Percentiles rank a stretch among this genome's conserved stretches.
These are phyloP conservation scores for Themeda triandra DNA, from an alignment of 176 grass and related monocot genomes.

Conservation along the genomic window DNA sequence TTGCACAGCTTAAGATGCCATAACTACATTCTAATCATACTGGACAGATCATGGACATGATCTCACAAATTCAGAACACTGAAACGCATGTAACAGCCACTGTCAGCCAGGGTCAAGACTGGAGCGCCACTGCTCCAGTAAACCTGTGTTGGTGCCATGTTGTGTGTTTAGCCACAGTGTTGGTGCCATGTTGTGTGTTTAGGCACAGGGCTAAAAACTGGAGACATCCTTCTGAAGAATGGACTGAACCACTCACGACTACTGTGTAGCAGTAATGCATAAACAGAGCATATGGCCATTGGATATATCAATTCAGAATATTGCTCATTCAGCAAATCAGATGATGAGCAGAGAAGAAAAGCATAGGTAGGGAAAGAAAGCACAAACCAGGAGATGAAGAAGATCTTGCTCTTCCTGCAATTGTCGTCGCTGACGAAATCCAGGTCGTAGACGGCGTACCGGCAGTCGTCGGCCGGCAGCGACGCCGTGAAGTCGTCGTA, in stretches of 20 bases:
- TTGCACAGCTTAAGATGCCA: background rate
- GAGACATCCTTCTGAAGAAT: background rate
- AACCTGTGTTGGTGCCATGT: background rate
- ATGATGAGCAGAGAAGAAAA: background rate
- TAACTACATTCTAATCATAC: background rate
- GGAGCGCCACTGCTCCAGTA: background rate
- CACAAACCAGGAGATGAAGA: slow-evolving; percentile 70
- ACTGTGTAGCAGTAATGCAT: background rate
- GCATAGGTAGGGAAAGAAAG: background rate
- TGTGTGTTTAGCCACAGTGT: background rate
- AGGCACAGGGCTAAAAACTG: background rate
- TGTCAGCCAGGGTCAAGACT: background rate
- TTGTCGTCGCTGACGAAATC: slow-evolving; percentile 77
- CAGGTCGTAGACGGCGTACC: slow-evolving; percentile 72
- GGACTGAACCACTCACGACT: background rate
- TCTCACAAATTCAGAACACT: background rate
- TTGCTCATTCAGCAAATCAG: background rate
- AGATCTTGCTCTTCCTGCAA: slow-evolving; percentile 73
- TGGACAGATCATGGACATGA: background rate
- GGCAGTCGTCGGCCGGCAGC: slow-evolving; percentile 60
- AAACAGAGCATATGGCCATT: background rate
- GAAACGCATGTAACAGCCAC: background rate
- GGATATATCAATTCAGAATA: background rate
- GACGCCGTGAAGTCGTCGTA: slow-evolving; percentile 69
- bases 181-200: background rate